Evolutionary conservation across 768 basidiomycete species (phyloP), one percentile per base, ranked within the genome.

Genomic region (Collybia nuda): DNA sequence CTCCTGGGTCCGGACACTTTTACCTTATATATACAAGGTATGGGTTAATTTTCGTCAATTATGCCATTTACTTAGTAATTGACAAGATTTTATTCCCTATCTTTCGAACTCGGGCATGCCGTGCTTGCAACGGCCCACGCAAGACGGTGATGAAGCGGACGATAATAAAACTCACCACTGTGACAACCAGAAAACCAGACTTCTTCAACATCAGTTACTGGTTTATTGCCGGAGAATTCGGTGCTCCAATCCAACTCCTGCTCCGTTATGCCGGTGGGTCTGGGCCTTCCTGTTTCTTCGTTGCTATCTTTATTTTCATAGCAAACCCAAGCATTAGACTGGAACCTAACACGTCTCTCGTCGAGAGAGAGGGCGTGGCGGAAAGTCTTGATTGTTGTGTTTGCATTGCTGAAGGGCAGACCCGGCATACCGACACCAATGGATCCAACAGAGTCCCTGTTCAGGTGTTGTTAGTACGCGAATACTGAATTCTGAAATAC

Each of bases 301-400:
- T 3, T 11, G 9, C 9, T 32, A 3, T 9, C 12, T 40, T 0
- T 22, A n/a, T 11, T 56, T 69, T 2, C 69, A 73, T 19, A 68
- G 61, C 51, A 77, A 73, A 3, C 9, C 76, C 77, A 81, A 0
- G 76, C 60, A 52, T 80, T 79, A 3, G 77, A 72, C 49, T 82
- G 78, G 62, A 84, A 85, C 61, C 82, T 84, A 42, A 77, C 70
- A 2, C 84, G 75, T 6, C 72, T 76, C 47, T 86, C 85, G 42
- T 86, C 84, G 17, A 88, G 74, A 2, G 84, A 65, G 15, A 87
- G 61, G 0, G 84, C 85, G 41, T 88, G 86, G n/a, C 86, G 75
- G 64, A 86, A 84, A 11, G 77, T 74, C 2, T 72, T 72, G 40
- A 84, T 78, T 53, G 78, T 77, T 7, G 71, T 75, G 42, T 84